Evolutionary conservation across 2,329 filamentous ascomycete species (phyloP), one percentile per base, ranked within the genome.

Genomic region (Arthrobotrys conoides): DNA sequence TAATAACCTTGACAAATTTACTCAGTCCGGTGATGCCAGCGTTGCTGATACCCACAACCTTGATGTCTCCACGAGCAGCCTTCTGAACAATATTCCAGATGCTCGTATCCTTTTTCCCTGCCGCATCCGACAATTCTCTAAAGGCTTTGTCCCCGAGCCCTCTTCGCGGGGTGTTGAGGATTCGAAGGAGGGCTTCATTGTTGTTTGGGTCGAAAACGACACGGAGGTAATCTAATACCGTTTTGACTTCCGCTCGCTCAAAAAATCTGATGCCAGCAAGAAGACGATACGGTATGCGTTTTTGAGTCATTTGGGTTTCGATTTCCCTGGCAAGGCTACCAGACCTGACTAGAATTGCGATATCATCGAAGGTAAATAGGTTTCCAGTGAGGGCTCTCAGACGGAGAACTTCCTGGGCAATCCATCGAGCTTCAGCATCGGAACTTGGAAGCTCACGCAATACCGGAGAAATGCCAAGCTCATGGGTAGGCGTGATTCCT

Each of bases 261-360:
- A 96, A 98, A 83, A 99, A 99, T 75, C 93, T 92, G 80, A 90
- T 89, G 1, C 96, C 95, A 82, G 92, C 95, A 65, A 98, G 91
- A 94, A 98, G 97, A 63, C 90, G 90, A 84, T 98, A 99, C 0
- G 94, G 88, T 48, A 98, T 90, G 0, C 94, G 93, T 10, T 90
- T 89, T 82, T 91, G 93, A 14, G 92, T 93, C 48, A 98, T 86
- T 1, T 91, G 91, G 22, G 90, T 88, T 85, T 99, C 95, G 46
- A 98, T 91, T n/a, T 93, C 90, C 22, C 94, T 88, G 0, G 95
- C 97, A 6, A 97, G 86, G 0, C 90, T 87, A 0, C 94, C 92
- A 1, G 94, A 96, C 22, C 95, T 89, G n/a, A 99, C 87, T 14
- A 99, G 86, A 67, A 99, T 91, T 0, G 94, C 93, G 81, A 97